Evolutionary conservation across 1,284 basidiomycete species (phyloP).

Genomic region (Microbotryomycetes sp.): DNA sequence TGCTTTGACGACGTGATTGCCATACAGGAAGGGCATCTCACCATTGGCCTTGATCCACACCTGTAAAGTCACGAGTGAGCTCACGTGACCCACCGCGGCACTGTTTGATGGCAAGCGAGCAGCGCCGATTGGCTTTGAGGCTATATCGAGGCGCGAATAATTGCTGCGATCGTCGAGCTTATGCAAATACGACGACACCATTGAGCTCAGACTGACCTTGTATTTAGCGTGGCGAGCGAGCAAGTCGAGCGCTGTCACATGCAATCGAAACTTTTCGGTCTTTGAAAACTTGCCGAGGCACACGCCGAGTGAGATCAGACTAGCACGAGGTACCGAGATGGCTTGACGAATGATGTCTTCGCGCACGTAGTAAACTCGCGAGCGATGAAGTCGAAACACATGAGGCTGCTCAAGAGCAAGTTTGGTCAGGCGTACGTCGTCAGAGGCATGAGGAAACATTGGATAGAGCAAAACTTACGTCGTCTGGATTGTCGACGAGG

Average conservation of each 20-base stretch:
- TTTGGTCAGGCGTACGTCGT: too few species aligned
- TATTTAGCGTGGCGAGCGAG: constrained; percentile 96
- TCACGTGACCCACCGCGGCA: not conserved
- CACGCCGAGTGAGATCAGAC: constrained; percentile 87
- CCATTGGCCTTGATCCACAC: constrained; percentile 99
- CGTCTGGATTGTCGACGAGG: constrained; percentile 40
- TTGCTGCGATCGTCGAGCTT: not conserved
- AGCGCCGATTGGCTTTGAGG: not conserved
- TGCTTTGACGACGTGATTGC: constrained; percentile 97
- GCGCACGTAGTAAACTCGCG: constrained; percentile 80
- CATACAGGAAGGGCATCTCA: constrained; percentile 98
- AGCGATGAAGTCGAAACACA: constrained; percentile 44
- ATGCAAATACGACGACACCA: constrained; percentile 19
- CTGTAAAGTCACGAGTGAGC: constrained; percentile 47
- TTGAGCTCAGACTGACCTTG: constrained; percentile 57
- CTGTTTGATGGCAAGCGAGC: not conserved
- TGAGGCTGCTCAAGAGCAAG: constrained; percentile 11
- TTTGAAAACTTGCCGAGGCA: constrained; percentile 99
- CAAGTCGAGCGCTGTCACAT: constrained; percentile 88
- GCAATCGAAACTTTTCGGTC: constrained; percentile 94
- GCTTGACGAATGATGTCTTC: constrained; percentile 87
- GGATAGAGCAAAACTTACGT: constrained; percentile 16
- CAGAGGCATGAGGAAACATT: too few species aligned
- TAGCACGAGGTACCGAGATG: constrained; percentile 84
- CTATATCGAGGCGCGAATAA: too few species aligned